Conservation (phyloP, 2,329 filamentous ascomycete species). For the Curvularia sp. region DNA sequence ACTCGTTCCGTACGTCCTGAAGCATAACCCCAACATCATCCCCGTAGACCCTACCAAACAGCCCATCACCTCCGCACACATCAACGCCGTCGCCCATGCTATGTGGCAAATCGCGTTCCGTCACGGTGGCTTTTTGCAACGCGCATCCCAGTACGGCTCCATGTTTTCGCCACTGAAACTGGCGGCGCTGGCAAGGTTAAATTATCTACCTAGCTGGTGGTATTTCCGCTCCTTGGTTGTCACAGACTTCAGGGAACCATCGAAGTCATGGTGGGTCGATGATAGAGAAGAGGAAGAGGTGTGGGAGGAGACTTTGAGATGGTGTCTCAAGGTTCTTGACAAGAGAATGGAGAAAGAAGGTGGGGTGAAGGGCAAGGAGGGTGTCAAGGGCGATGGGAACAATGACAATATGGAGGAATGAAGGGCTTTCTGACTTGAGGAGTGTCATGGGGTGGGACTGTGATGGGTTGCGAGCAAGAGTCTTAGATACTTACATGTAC, state of each 20-base stretch:
- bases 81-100: conserved; percentile 19
- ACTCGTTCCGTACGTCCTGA: conserved; percentile 8
- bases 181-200: conserved; percentile 25
- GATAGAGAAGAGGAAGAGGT: conserved; percentile 18
- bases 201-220: conserved; percentile 35
- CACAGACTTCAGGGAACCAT: no score
- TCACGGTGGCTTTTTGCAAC: conserved; percentile 3
- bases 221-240: conserved; percentile 12
- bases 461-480: background rate
- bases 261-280: conserved; percentile 3
- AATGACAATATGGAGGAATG: background rate
- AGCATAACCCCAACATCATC: background rate
- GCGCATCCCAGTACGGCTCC: conserved; percentile 16
- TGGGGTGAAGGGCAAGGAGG: background rate
- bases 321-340: conserved; percentile 1
- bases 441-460: background rate
- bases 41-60: background rate
- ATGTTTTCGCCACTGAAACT: conserved; percentile 23
- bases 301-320: conserved; percentile 7
- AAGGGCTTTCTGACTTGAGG: background rate
- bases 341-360: background rate
- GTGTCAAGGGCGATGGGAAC: background rate
- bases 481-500: background rate
- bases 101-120: conserved; percentile 27
- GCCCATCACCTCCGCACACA: background rate